Base-by-base conservation (phyloP, 2,329 filamentous ascomycete species). In the Mycosphaerella arachidis region DNA sequence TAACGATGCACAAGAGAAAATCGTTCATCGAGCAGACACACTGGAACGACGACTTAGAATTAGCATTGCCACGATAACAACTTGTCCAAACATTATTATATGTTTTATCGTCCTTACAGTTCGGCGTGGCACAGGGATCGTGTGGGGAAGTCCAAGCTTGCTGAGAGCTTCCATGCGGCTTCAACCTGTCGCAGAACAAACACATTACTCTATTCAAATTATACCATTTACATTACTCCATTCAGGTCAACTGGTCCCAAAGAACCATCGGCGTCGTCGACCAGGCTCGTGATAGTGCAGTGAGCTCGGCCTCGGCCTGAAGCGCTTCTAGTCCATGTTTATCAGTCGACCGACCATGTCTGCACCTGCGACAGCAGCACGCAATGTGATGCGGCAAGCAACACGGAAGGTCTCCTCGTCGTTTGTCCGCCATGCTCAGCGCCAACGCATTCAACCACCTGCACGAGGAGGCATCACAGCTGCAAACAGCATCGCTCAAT, bases 401-500 rank as follows among this genome's bases (percentile, higher is more conserved):
- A 50, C 12, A 3, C 27, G 46, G 29, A 50, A 43, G 40, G n/a
- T 16, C 40, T 43, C 40, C 12, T n/a, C 40, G n/a, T n/a, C 40
- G 1, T 18, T 43, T 43, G 8, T 16, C 18, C 40, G 40, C 13
- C 40, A 43, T 18, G 40, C 40, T 7, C 40, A 18, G 40, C 40
- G 40, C n/a, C 40, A 16, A 43, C 40, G n/a, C 13, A n/a, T n/a
- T 18, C 16, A 18, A 16, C 5, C 40, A n/a, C 4, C 13, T 18
- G 13, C n/a, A n/a, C 40, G 40, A n/a, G 3, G n/a, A 4, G 13
- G 40, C 40, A 7, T 18, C 16, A n/a, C 18, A 16, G n/a, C 13
- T n/a, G n/a, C 3, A n/a, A 43, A n/a, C 2, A n/a, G 40, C 13
- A 7, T 29, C 18, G 58, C 62, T 18, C 59, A 63, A 10, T 53